Conservation (phyloP, 257 asterid genomes). For the Parsonsia alboflavescens region DNA sequence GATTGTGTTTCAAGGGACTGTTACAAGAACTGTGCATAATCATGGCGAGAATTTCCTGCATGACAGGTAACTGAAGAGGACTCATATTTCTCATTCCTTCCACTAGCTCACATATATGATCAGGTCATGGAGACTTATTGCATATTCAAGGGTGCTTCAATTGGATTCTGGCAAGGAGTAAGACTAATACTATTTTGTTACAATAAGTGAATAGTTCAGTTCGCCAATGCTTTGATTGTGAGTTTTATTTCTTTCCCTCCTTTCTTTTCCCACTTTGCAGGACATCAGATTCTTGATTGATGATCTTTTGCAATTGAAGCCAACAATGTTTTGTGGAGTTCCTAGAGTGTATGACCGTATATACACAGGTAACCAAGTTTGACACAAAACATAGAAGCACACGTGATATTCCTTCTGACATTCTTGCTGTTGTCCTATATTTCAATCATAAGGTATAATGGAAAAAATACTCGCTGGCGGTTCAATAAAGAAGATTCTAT, state of each 20-base stretch:
- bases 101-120: constrained; percentile 90
- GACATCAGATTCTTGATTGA: constrained; percentile 78
- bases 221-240: background rate
- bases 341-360: constrained; percentile 86
- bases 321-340: constrained; percentile 87
- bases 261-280: constrained; percentile 32
- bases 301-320: constrained; percentile 78
- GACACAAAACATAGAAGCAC: background rate
- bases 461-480: constrained; percentile 82
- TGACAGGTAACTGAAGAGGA: constrained; percentile 66
- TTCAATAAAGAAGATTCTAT: constrained; percentile 55
- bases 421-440: constrained; percentile 9
- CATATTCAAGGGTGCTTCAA: constrained; percentile 63
- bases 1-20: background rate
- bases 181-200: constrained; percentile 19
- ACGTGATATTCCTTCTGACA: background rate
- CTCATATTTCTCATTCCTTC: constrained; percentile 85
- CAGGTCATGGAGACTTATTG: constrained; percentile 72
- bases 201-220: background rate
- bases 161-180: constrained; percentile 98
- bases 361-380: constrained; percentile 49
- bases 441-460: constrained; percentile 45
- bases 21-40: background rate
- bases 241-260: background rate
- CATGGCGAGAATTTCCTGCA: background rate